Evolutionary conservation across 805 yeast species (phyloP).

Genomic region (Candida schatavii): DNA sequence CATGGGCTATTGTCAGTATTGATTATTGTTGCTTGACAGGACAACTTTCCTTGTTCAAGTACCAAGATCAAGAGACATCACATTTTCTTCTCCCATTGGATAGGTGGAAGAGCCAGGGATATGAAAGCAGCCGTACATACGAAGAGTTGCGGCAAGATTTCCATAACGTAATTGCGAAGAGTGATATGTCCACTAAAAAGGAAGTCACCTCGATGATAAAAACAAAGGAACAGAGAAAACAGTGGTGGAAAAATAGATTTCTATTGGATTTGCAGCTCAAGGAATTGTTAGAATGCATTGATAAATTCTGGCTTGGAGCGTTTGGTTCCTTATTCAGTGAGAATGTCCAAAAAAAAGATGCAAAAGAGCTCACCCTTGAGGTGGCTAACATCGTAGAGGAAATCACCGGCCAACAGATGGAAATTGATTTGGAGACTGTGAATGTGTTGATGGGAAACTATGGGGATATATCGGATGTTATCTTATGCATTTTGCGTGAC

Average conservation of each 20-base stretch:
- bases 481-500: too few species aligned
- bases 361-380: background rate
- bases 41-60: constrained; percentile 53
- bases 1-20: constrained; percentile 60
- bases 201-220: constrained; percentile 51
- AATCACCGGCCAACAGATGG: too few species aligned
- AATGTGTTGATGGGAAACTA: too few species aligned
- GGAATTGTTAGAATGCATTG: constrained; percentile 54
- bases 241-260: constrained; percentile 79
- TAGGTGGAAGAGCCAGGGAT: constrained; percentile 44
- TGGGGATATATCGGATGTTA: too few species aligned
- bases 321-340: constrained; percentile 31
- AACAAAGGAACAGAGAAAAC: constrained; percentile 56
- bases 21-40: constrained; percentile 59
- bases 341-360: background rate
- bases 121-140: constrained; percentile 31
- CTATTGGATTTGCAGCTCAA: constrained; percentile 56
- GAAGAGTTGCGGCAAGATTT: constrained; percentile 33
- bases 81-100: constrained; percentile 59
- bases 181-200: constrained; percentile 57
- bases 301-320: constrained; percentile 74
- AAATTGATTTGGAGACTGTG: too few species aligned
- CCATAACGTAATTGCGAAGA: constrained; percentile 51
- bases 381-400: background rate
- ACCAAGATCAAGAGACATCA: constrained; percentile 38